Evolutionary conservation across 2,329 filamentous ascomycete genomes (phyloP).

Genomic region (Juglanconis sp.): DNA sequence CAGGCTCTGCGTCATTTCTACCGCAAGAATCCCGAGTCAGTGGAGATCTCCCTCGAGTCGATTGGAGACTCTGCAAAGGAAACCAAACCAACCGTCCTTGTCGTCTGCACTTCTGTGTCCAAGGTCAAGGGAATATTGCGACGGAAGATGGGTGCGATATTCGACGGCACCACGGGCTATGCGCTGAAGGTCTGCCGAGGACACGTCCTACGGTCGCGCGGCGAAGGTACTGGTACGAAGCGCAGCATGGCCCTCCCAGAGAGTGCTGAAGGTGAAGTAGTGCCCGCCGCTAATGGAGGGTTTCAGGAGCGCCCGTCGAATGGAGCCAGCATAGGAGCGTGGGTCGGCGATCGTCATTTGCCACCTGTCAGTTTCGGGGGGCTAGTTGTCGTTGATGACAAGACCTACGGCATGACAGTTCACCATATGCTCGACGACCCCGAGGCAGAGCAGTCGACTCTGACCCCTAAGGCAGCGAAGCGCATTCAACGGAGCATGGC

Average conservation of each 20-base stretch:
- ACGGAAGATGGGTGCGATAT: conserved; percentile 62
- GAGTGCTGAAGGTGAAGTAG: conserved; percentile 31
- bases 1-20: conserved; percentile 68
- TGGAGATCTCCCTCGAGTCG: conserved; percentile 74
- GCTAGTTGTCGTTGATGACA: conserved; percentile 77
- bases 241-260: conserved; percentile 36
- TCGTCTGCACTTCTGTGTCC: conserved; percentile 71
- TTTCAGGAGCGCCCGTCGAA: conserved; percentile 78
- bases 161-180: conserved; percentile 60
- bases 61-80: conserved; percentile 66
- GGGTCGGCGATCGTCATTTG: conserved; percentile 78
- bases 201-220: conserved; percentile 61
- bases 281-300: conserved; percentile 61
- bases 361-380: conserved; percentile 91
- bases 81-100: conserved; percentile 69
- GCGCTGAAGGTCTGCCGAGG: conserved; percentile 71
- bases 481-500: conserved; percentile 22
- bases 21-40: conserved; percentile 69
- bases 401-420: conserved; percentile 90
- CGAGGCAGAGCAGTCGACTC: conserved; percentile 32
- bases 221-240: conserved; percentile 31
- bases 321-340: conserved; percentile 90
- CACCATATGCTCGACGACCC: conserved; percentile 90
- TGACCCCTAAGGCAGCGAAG: conserved; percentile 10
- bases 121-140: conserved; percentile 71